Evolutionary conservation across 805 yeast genomes (phyloP).

Genomic region (Sugiyamaella lignohabitans): DNA sequence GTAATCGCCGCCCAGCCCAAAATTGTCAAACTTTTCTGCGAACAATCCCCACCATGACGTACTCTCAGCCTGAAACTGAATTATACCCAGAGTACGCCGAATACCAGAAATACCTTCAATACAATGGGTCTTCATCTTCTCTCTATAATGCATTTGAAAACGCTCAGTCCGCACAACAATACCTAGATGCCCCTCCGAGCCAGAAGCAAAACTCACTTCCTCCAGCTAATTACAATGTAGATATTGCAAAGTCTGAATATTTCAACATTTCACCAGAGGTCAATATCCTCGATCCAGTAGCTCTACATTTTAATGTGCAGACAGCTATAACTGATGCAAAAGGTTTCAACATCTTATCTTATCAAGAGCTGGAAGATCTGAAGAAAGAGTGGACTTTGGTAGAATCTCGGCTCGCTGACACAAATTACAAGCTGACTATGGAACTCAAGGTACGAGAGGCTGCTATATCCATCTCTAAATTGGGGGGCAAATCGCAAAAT

Average conservation of each 20-base stretch:
- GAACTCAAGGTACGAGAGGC: conserved; percentile 25
- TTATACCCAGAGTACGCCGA: conserved; percentile 9
- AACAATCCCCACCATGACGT: too few relatives aligned
- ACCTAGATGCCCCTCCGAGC: conserved; percentile 19
- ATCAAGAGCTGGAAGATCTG: conserved; percentile 22
- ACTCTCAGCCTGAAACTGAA: background rate
- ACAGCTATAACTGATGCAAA: conserved; percentile 24
- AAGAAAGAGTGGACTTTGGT: conserved; percentile 18
- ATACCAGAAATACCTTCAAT: conserved; percentile 5
- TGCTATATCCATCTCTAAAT: conserved; percentile 20
- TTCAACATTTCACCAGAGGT: conserved; percentile 24
- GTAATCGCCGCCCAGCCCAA: too few relatives aligned
- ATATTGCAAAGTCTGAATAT: conserved; percentile 14
- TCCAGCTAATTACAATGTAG: conserved; percentile 7
- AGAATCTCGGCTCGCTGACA: conserved; percentile 17
- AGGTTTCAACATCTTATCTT: conserved; percentile 22
- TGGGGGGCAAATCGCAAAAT: conserved; percentile 5
- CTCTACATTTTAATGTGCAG: conserved; percentile 25
- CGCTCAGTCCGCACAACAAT: conserved; percentile 18
- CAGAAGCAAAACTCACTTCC: background rate
- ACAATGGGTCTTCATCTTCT: background rate
- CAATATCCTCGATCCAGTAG: conserved; percentile 20
- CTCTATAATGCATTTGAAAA: conserved; percentile 16
- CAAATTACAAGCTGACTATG: conserved; percentile 19
- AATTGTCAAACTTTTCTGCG: too few relatives aligned